These are phyloP conservation scores for Rhizopus delemar DNA, from an alignment of 371 early-diverging fungal species.

Conservation along the genomic window DNA sequence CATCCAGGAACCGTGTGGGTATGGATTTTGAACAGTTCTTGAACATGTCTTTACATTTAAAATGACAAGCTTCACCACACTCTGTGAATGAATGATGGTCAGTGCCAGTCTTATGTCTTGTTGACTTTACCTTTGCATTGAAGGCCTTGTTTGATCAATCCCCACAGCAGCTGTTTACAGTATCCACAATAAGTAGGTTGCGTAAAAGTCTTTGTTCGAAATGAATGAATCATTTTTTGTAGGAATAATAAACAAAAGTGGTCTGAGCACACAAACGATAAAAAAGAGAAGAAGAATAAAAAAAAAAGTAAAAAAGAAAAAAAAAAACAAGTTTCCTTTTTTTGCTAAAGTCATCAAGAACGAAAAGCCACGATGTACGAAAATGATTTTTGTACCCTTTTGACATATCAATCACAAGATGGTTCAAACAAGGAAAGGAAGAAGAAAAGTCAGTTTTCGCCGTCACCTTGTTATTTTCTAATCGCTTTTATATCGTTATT, in stretches of 20 bases:
- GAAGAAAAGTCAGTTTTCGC: too few species aligned
- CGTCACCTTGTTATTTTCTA: too few species aligned
- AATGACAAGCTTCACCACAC: constrained; percentile 22
- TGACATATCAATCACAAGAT: constrained; percentile 2
- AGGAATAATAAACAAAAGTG: neutral
- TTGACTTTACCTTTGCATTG: constrained; percentile 21
- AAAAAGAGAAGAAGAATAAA: neutral
- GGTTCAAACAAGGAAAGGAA: too few species aligned
- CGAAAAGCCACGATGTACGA: neutral
- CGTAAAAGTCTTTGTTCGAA: constrained; percentile 21
- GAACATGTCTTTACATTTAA: constrained; percentile 9
- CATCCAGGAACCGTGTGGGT: constrained; percentile 9
- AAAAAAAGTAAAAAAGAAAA: neutral
- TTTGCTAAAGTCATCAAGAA: neutral
- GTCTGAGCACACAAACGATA: neutral
- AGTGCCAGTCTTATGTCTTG: neutral
- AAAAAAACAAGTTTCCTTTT: neutral
- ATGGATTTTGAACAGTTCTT: constrained; percentile 9
- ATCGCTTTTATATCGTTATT: too few species aligned
- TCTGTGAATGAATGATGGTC: constrained; percentile 1
- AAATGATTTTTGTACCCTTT: neutral
- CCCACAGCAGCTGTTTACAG: constrained; percentile 27
- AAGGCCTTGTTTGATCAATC: constrained; percentile 22
- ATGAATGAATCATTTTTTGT: constrained; percentile 22
- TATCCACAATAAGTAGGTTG: constrained; percentile 23